Conservation (phyloP, 805 yeast genomes). For the Saccharomyces jurei region DNA sequence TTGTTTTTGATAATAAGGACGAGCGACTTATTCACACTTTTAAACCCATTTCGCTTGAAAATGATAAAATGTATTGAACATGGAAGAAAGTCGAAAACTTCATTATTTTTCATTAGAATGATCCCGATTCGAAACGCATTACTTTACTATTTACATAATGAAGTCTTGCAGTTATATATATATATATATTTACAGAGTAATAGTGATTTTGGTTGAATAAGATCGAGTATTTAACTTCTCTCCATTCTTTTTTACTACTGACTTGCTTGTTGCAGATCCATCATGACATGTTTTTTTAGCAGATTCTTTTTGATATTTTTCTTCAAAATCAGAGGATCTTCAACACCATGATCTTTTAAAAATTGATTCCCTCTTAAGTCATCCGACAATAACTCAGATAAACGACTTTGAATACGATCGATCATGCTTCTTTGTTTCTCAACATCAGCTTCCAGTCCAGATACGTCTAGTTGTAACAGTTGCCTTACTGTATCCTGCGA, state of each 20-base stretch:
- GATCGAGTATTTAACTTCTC: background rate
- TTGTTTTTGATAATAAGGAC: background rate
- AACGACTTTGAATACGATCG: constrained; percentile 30
- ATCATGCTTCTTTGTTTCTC: constrained; percentile 27
- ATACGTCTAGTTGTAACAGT: constrained; percentile 35
- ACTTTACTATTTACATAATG: background rate
- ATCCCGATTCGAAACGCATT: background rate
- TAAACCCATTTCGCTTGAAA: background rate
- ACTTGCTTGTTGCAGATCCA: constrained; percentile 9
- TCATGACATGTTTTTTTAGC: constrained; percentile 50
- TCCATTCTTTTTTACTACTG: background rate
- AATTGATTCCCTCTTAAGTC: constrained; percentile 30
- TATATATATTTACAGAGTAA: background rate
- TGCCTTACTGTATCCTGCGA: constrained; percentile 35
- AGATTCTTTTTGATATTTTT: constrained; percentile 60
- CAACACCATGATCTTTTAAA: constrained; percentile 31
- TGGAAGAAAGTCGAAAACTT: background rate
- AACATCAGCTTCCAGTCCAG: constrained; percentile 24
- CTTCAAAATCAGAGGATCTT: constrained; percentile 35
- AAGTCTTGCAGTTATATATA: background rate
- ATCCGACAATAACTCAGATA: constrained; percentile 32
- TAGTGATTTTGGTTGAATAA: background rate
- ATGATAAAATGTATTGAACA: background rate
- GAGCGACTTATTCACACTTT: background rate
- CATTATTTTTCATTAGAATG: background rate